These are phyloP conservation scores for Neofusicoccum sp. DNA, from an alignment of 2,329 filamentous ascomycete genomes.

Conservation along the genomic window DNA sequence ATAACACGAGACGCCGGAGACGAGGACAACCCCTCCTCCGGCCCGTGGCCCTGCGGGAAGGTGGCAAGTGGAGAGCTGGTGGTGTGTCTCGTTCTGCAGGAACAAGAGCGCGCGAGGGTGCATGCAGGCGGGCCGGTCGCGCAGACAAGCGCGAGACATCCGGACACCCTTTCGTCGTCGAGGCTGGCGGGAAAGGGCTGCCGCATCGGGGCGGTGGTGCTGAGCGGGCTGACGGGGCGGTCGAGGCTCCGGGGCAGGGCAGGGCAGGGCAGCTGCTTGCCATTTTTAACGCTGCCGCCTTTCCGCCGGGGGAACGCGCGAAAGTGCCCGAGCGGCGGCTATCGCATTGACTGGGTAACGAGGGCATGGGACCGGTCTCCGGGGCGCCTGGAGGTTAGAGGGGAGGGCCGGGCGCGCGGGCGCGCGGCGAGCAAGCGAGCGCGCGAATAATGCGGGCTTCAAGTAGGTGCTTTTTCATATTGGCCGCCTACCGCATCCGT, in stretches of 20 bases:
- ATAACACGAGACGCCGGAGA: constrained; percentile 14
- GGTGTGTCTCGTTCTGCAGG: constrained; percentile 13
- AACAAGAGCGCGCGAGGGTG: neutral
- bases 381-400: constrained; percentile 6
- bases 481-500: neutral
- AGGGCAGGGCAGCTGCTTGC: too few relatives aligned
- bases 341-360: neutral
- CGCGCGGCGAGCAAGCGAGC: constrained; percentile 11
- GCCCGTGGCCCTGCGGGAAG: constrained; percentile 14
- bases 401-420: neutral
- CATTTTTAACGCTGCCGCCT: constrained; percentile 18
- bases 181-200: constrained; percentile 1
- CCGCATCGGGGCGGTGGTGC: neutral
- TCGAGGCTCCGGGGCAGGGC: constrained; percentile 14
- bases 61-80: constrained; percentile 16
- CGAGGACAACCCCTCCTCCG: constrained; percentile 11
- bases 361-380: constrained; percentile 9
- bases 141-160: neutral
- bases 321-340: too few relatives aligned
- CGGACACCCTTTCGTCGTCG: neutral
- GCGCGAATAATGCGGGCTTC: constrained; percentile 12
- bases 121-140: neutral
- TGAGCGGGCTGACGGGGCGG: neutral
- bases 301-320: constrained; percentile 1
- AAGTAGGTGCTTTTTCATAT: neutral